Base-by-base conservation (phyloP, 495 filamentous ascomycete species). In the Neurospora sp. region DNA sequence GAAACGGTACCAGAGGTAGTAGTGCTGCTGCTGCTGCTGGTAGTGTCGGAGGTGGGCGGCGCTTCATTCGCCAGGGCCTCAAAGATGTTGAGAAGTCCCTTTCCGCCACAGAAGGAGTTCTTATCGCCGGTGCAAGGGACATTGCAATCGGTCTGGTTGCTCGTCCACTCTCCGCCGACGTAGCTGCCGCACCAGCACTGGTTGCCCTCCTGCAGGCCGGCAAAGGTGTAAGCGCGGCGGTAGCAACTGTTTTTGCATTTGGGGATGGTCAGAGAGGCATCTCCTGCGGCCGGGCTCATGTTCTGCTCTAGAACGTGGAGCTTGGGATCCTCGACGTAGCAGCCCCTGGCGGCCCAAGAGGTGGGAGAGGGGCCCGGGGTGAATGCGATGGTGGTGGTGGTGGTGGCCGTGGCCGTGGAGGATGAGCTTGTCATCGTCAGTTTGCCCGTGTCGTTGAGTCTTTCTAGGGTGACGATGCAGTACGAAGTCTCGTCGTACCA, bases 51-150 rank as follows among this genome's bases (percentile, higher is more conserved):
- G 38, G 59, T 69, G 24, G 39, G 39, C 4, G 37, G 19, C 15
- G 13, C 11, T 15, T 40, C 39, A 42, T 17, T 15, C 15, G 34
- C 34, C 21, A 19, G 43, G 8, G 73, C 75, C 72, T 72, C 42
- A 69, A 74, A 78, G 45, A 79, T 69, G 5, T 72, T 59, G 5
- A 78, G 31, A 21, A 76, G 36, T 36, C 74, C 73, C 66, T 72
- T 75, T 5, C 78, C 80, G 38, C 83, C 83, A 42, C 81, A 82
- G 66, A 71, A 72, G 71, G 82, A 69, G 36, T 43, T 69, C 9
- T 21, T 19, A 28, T 82, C 77, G 15, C 82, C 82, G 36, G 78
- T 59, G 71, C 84, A 86, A 15, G 80, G 19, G 74, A 79, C 82
- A 71, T 81, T 79, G 72, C 84, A 85, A 0, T 75, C 76, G 13